These are phyloP conservation scores for Lentinula guzmanii DNA, from an alignment of 768 basidiomycete species.

Conservation along the genomic window DNA sequence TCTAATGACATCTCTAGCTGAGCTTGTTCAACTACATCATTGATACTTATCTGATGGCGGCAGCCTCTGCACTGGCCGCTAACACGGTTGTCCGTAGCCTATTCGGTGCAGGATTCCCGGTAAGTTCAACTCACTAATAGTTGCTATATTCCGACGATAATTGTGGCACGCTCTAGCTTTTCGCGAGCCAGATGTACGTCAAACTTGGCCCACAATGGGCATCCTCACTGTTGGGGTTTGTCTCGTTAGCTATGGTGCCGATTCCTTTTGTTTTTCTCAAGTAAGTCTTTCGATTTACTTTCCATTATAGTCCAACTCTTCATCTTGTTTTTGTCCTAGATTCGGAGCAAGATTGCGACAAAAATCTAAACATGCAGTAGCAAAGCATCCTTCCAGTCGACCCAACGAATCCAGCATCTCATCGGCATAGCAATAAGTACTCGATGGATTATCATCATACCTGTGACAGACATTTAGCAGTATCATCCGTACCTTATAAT, in stretches of 20 bases:
- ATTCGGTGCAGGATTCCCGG: conserved; percentile 48
- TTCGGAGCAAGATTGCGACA: conserved; percentile 37
- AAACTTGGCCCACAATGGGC: conserved; percentile 50
- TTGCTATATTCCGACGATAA: conserved; percentile 1
- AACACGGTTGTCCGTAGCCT: conserved; percentile 47
- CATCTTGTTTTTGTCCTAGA: conserved; percentile 12
- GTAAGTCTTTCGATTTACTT: conserved; percentile 15
- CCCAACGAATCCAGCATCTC: background rate
- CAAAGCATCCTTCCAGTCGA: background rate
- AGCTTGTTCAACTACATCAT: conserved; percentile 56
- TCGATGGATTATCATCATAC: too few species aligned
- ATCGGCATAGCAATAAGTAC: background rate
- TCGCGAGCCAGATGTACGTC: conserved; percentile 50
- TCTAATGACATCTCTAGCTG: conserved; percentile 25
- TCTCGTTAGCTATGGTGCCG: conserved; percentile 46
- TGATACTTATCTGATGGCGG: conserved; percentile 48
- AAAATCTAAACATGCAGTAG: conserved; percentile 37
- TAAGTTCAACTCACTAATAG: conserved; percentile 13
- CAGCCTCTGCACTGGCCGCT: conserved; percentile 53
- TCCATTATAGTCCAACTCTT: background rate
- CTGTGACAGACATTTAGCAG: too few species aligned
- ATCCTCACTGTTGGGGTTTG: conserved; percentile 47
- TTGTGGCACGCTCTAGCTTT: conserved; percentile 29
- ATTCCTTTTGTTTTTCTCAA: conserved; percentile 42
- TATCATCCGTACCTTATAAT: too few species aligned